Conservation (phyloP, 495 filamentous ascomycete species). For the Penicillium canariense region DNA sequence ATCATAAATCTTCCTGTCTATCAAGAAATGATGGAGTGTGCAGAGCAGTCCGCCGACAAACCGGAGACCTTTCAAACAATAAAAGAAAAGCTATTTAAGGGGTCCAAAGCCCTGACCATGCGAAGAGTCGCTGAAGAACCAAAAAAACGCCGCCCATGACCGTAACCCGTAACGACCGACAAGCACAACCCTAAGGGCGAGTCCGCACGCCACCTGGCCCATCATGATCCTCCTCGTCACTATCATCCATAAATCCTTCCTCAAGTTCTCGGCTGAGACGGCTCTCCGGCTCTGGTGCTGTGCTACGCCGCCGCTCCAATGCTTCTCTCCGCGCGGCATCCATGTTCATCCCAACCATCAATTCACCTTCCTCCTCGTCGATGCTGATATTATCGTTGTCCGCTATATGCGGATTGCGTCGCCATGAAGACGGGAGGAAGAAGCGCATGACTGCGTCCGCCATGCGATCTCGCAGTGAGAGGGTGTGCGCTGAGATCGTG, state of each 20-base stretch:
- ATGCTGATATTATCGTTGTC: conserved; percentile 63
- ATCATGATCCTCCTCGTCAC: conserved; percentile 56
- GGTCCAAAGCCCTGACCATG: background rate
- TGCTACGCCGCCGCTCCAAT: conserved; percentile 45
- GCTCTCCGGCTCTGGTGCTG: conserved; percentile 40
- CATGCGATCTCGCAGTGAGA: conserved; percentile 60
- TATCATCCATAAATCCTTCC: conserved; percentile 80
- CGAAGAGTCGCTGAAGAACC: background rate
- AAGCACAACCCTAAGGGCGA: conserved; percentile 3
- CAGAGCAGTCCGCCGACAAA: background rate
- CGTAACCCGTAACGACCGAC: background rate
- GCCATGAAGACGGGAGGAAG: conserved; percentile 57
- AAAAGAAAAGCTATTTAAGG: background rate
- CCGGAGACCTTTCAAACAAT: background rate
- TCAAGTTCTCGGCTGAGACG: conserved; percentile 80
- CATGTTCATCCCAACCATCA: conserved; percentile 58
- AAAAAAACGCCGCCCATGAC: conserved; percentile 17
- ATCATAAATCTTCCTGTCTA: background rate
- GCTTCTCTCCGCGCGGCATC: conserved; percentile 49
- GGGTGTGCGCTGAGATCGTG: conserved; percentile 58
- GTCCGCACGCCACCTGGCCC: background rate
- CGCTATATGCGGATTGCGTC: conserved; percentile 38
- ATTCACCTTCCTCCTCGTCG: conserved; percentile 65
- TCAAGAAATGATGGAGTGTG: background rate
- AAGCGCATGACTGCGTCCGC: conserved; percentile 53